Conservation (phyloP, 2,329 filamentous ascomycete species). For the Botrytis medusae region DNA sequence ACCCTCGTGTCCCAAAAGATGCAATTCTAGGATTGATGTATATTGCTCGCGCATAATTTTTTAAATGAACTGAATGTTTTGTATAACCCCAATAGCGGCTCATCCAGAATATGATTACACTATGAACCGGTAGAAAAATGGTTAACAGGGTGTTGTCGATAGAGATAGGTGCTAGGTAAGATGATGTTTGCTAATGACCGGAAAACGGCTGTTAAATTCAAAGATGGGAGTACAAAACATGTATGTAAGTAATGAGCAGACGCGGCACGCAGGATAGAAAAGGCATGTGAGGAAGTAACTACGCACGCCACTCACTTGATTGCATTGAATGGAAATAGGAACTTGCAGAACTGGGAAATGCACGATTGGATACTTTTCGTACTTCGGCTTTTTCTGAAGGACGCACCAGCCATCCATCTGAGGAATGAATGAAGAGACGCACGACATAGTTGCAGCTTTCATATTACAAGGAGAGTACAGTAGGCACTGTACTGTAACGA, state of each 20-base stretch:
- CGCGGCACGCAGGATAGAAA: conserved; percentile 16
- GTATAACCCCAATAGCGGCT: conserved; percentile 32
- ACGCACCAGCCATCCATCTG: conserved; percentile 19
- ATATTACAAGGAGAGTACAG: conserved; percentile 19
- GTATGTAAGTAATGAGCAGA: conserved; percentile 16
- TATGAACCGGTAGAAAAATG: conserved; percentile 12
- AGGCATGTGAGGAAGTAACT: conserved; percentile 15
- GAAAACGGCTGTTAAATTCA: conserved; percentile 22
- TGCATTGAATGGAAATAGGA: conserved; percentile 18
- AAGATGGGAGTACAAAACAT: conserved; percentile 15
- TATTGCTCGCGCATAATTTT: conserved; percentile 23
- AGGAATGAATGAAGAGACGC: conserved; percentile 18
- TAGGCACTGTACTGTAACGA: conserved; percentile 19
- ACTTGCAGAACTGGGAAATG: conserved; percentile 13
- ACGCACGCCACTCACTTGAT: conserved; percentile 22
- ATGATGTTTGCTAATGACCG: conserved; percentile 22
- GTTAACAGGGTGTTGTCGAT: conserved; percentile 12
- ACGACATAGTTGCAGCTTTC: conserved; percentile 19
- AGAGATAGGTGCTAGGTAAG: neutral
- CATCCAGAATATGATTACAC: conserved; percentile 27
- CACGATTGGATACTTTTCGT: conserved; percentile 16
- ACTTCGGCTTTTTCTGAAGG: conserved; percentile 4
- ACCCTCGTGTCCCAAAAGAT: conserved; percentile 36
- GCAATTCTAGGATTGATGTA: conserved; percentile 30
- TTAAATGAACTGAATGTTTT: conserved; percentile 25